Evolutionary conservation across 2,329 filamentous ascomycete species (phyloP), one percentile per base, ranked within the genome.

Genomic region (Fusarium protoensiforme): DNA sequence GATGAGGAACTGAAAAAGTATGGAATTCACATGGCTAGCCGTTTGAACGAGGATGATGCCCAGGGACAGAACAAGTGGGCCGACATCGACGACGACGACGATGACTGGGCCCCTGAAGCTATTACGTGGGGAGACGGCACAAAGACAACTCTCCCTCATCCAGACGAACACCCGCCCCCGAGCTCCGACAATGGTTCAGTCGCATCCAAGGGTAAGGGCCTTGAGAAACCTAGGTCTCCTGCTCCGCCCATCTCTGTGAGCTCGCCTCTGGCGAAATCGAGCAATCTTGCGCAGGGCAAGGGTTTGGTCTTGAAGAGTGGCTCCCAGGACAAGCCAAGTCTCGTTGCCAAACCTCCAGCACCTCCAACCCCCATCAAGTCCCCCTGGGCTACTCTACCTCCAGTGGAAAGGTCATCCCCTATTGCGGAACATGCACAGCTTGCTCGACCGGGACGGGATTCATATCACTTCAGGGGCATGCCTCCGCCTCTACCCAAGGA

Each of bases 41-140:
- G 94, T 75, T 85, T 96, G 65, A 92, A 94, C 73, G 89, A 92
- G 58, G 93, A 96, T 74, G 93, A 95, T 79, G 82, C 87, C 61
- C 90, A 90, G 66, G 93, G 93, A 67, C 92, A 95, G 77, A 91
- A 92, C 35, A 96, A 95, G 80, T 97, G 94, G 94, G 94, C 94
- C 27, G 94, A 97, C 78, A 95, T 96, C 68, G 94, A 96, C 69
- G 94, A 96, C 66, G 94, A 96, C 73, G 93, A 95, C 77, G 94
- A 96, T 39, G 93, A 96, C 78, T 96, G 94, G 93, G 92, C 92
- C 16, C 94, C 94, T 2, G 93, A 96, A 73, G 91, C 92, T 61
- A 94, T 96, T 74, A 93, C 93, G 67, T 97, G 94, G 94, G 93
- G 93, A 79, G 94, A 97, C 81, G 94, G 94, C 62, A 96, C 94